Base-by-base conservation (phyloP, 1,284 basidiomycete species). In the Sphaerobolus stellatus region DNA sequence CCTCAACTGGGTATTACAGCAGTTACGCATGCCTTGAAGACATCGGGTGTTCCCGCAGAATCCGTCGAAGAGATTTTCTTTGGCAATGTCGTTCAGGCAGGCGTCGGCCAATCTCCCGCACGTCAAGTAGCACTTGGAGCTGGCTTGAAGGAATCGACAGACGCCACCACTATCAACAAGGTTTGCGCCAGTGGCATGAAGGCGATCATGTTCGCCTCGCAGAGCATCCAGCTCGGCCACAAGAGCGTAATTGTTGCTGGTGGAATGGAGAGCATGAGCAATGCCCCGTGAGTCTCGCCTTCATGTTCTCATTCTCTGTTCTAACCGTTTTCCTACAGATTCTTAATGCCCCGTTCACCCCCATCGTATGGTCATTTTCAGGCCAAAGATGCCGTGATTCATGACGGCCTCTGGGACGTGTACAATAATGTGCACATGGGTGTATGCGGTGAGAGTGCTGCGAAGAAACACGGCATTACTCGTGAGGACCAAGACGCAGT, bases 91-190 rank as follows among this genome's bases (percentile, higher is more conserved):
- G 85, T 99, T 56, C 94, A 96, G 71, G 94, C 96, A 24, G 96
- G 96, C 65, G 89, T 94, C 48, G 94, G 94, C 48, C 94, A 98
- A 71, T 94, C 91, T 34, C 93, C 96, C 27, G 94, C 96, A 50
- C 87, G 96, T 59, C 96, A 99, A 72, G 95, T 97, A 57, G 94
- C 90, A 13, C 87, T 98, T 62, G 81, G 77, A 58, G 82, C 94
- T 28, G 96, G 96, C 60, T 77, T 97, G 71, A 86, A 83, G 60
- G 73, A 86, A 22, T 80, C 81, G 58, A 94, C 94, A 33, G 97
- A 99, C 75, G 95, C 95, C 18, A 99, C 97, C 36, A 99, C 97
- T 51, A 90, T 99, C 77, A 99, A 99, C 83, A 97, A 98, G 74
- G 92, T 99, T 66, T 99, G 96, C 71, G 96, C 96, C 4, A 94